A percentile compares a stretch with the other conserved stretches of the same genome.
Evolutionary conservation across 805 yeast genomes (phyloP).

Genomic region (Sugiyamaella americana): DNA sequence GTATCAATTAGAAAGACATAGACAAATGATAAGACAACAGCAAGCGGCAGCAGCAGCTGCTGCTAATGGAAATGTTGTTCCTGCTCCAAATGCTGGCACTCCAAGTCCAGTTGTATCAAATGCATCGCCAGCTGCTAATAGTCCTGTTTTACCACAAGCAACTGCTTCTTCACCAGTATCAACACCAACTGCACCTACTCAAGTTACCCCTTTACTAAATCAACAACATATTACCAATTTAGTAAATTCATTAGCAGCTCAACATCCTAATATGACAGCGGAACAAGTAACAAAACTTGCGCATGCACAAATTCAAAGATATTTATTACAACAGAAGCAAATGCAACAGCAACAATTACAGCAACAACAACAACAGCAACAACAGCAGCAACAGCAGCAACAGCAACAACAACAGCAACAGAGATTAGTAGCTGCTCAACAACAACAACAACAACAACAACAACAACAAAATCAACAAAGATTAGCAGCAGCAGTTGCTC

Average conservation of each 20-base stretch:
- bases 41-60: conserved; percentile 19
- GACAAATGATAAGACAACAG: conserved; percentile 29
- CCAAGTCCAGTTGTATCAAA: conserved; percentile 14
- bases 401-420: not conserved
- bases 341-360: conserved; percentile 16
- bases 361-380: conserved; percentile 12
- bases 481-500: conserved; percentile 2
- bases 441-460: conserved; percentile 3
- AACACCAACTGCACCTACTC: conserved; percentile 6
- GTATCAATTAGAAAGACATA: conserved; percentile 25
- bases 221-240: conserved; percentile 22
- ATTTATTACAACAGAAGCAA: conserved; percentile 23
- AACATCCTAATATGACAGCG: conserved; percentile 28
- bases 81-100: conserved; percentile 25
- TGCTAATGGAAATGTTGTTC: conserved; percentile 33
- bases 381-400: not conserved
- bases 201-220: conserved; percentile 10
- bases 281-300: conserved; percentile 30
- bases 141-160: conserved; percentile 21
- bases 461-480: not conserved
- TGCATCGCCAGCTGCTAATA: conserved; percentile 16
- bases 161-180: not conserved
- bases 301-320: conserved; percentile 30
- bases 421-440: conserved; percentile 1
- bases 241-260: conserved; percentile 21